These are phyloP conservation scores for Penicillium fimorum DNA, from an alignment of 495 filamentous ascomycete genomes.

Conservation along the genomic window DNA sequence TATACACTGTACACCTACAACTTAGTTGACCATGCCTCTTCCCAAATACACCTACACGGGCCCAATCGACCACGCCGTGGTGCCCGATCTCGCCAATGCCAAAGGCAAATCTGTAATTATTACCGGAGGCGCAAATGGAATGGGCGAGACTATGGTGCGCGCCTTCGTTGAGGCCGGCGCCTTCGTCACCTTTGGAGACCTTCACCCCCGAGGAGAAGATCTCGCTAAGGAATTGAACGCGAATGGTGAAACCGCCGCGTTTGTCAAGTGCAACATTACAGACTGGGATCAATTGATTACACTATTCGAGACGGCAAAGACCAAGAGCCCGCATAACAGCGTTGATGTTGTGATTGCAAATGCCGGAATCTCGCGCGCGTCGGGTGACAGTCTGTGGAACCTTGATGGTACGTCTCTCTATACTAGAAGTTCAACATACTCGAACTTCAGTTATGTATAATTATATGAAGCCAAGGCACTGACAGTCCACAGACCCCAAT, in stretches of 20 bases:
- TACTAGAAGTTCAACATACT: neutral
- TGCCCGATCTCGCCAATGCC: neutral
- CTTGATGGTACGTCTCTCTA: neutral
- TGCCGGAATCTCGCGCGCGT: neutral
- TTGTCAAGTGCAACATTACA: neutral
- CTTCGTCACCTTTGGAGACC: neutral
- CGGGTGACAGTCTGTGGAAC: neutral
- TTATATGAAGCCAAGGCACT: neutral
- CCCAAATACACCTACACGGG: neutral
- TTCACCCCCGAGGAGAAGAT: neutral
- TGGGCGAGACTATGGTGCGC: conserved; percentile 6
- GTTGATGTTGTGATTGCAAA: neutral
- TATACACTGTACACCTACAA: neutral
- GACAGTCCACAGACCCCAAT: neutral
- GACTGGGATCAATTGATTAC: neutral
- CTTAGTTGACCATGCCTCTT: neutral
- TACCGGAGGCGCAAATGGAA: conserved; percentile 1
- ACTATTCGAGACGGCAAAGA: conserved; percentile 1
- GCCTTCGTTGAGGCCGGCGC: neutral
- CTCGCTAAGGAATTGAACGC: neutral
- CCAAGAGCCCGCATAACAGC: conserved; percentile 1
- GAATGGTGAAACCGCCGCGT: neutral
- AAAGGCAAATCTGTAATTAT: neutral
- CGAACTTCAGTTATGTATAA: neutral
- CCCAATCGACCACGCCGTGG: neutral